These are phyloP conservation scores for Microsporum ferrugineum DNA, from an alignment of 2,329 filamentous ascomycete species.

Conservation along the genomic window DNA sequence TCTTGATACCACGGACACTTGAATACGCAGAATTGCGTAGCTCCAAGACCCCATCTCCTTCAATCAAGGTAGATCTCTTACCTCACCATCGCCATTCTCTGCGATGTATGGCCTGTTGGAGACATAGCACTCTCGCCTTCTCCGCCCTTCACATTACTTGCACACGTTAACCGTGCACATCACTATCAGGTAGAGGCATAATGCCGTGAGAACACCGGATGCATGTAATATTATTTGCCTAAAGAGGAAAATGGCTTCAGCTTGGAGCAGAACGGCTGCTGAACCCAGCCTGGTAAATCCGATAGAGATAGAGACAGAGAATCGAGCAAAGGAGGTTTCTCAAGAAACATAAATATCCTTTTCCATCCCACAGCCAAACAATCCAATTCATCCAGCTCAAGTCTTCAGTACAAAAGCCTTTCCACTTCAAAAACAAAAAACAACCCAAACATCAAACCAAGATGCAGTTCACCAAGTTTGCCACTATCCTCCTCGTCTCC, in stretches of 20 bases:
- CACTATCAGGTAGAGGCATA: not conserved
- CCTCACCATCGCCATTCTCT: not conserved
- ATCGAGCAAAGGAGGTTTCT: not conserved
- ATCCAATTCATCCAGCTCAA: not conserved
- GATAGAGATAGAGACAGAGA: not conserved
- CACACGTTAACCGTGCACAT: not conserved
- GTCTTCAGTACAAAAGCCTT: not conserved
- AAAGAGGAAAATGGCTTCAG: not conserved
- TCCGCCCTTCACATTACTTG: not conserved
- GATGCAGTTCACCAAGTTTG: not conserved
- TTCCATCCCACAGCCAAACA: not conserved
- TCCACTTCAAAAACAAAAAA: not conserved
- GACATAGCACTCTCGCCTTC: not conserved
- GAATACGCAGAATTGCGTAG: too few species aligned
- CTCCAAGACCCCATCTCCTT: too few species aligned
- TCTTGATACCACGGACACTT: too few species aligned
- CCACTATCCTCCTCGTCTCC: not conserved
- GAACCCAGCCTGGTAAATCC: not conserved
- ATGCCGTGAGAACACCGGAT: not conserved
- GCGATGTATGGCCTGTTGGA: not conserved
- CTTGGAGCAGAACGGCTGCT: not conserved
- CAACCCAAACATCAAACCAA: not conserved
- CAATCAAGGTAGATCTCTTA: not conserved
- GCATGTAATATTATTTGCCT: not conserved
- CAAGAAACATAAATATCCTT: not conserved